These are phyloP conservation scores for Multifurca ochricompacta DNA, from an alignment of 768 basidiomycete species.

Conservation along the genomic window DNA sequence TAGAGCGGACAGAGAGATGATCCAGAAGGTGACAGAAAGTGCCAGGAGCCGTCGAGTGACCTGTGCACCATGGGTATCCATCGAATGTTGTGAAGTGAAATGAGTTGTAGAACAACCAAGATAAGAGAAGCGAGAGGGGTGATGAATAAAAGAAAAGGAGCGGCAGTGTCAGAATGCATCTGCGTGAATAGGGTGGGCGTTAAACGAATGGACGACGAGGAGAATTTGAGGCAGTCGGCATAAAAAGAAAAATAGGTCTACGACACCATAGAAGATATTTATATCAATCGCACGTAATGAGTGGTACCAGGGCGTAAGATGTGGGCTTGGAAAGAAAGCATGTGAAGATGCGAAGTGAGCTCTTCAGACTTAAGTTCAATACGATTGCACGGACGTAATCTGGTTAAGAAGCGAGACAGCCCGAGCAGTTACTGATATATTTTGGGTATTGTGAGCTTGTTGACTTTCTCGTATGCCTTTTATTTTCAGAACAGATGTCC, in stretches of 20 bases:
- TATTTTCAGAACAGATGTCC: neutral
- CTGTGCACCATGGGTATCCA: conserved; percentile 4
- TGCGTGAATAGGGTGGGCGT: conserved; percentile 2
- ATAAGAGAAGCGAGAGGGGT: conserved; percentile 2
- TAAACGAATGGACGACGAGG: neutral
- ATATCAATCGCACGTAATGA: conserved; percentile 4
- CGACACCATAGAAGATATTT: neutral
- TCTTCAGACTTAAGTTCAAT: neutral
- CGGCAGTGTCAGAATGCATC: conserved; percentile 5
- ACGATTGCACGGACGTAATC: conserved; percentile 12
- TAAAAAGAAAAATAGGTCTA: neutral
- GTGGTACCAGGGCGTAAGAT: neutral
- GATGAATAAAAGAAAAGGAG: conserved; percentile 17
- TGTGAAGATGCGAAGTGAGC: neutral
- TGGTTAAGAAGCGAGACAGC: conserved; percentile 11
- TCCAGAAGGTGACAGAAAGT: neutral
- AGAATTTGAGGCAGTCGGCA: conserved; percentile 4
- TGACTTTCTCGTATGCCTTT: neutral
- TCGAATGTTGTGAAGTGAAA: conserved; percentile 3
- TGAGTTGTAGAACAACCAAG: conserved; percentile 1
- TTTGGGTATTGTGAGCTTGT: neutral
- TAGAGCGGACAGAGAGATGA: conserved; percentile 3
- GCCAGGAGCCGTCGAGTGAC: conserved; percentile 8
- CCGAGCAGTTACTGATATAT: neutral
- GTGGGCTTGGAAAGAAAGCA: neutral